A percentile compares a stretch with the other conserved stretches of the same genome.
Conservation (phyloP, 345 rosid genomes). For the Melaleuca alternifolia region DNA sequence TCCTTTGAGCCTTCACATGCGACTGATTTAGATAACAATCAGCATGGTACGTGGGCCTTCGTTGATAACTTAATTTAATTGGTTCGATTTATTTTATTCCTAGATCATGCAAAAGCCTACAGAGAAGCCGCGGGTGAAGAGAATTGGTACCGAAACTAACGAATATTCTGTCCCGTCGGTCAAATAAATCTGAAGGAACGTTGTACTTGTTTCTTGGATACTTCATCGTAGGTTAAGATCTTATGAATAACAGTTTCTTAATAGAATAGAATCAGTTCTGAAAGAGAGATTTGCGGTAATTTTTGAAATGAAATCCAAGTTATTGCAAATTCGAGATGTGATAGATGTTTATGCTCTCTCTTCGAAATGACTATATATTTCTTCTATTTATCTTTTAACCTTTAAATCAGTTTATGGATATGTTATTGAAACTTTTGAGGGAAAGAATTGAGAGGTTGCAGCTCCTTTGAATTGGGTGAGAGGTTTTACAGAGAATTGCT, state of each 20-base stretch:
- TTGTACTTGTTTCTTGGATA: neutral
- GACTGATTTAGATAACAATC: neutral
- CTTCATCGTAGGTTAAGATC: neutral
- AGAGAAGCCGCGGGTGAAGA: neutral
- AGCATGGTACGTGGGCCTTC: neutral
- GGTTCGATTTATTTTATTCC: neutral
- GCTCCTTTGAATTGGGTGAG: neutral
- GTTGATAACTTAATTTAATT: neutral
- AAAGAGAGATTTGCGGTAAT: neutral
- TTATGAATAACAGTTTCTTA: too few relatives aligned
- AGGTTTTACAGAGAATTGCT: too few relatives aligned
- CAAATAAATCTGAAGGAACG: neutral
- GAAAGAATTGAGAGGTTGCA: neutral
- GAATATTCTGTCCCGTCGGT: neutral
- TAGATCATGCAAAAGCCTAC: neutral
- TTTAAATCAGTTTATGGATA: too few relatives aligned
- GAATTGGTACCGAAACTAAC: neutral
- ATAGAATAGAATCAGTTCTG: neutral
- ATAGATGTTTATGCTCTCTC: neutral
- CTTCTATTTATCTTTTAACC: too few relatives aligned
- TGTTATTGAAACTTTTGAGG: neutral
- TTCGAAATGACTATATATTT: too few relatives aligned
- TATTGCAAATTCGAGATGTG: neutral
- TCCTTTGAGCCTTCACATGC: neutral
- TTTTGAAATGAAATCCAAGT: neutral